Conservation (phyloP, 2,329 filamentous ascomycete species). For the Colletotrichum phormii region DNA sequence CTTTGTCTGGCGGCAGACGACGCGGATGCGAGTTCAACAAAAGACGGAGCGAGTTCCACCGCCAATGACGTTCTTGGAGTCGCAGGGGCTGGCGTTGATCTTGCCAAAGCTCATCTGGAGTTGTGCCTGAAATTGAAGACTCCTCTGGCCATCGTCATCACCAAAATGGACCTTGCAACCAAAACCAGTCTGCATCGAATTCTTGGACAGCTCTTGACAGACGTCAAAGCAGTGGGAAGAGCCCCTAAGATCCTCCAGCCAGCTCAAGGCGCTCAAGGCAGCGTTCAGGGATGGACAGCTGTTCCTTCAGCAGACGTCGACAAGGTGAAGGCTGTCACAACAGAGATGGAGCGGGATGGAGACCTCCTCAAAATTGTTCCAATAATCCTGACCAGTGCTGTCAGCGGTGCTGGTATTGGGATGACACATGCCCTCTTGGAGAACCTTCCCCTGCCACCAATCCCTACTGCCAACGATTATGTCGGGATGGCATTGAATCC, state of each 20-base stretch:
- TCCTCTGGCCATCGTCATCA: slow-evolving; percentile 85
- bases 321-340: slow-evolving; percentile 68
- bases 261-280: slow-evolving; percentile 62
- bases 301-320: slow-evolving; percentile 67
- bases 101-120: slow-evolving; percentile 84
- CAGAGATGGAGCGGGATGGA: slow-evolving; percentile 57
- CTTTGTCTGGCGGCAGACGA: slow-evolving; percentile 89
- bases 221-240: slow-evolving; percentile 80
- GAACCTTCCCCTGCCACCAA: slow-evolving; percentile 76
- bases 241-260: slow-evolving; percentile 79
- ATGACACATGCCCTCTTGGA: slow-evolving; percentile 85
- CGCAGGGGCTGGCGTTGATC: slow-evolving; percentile 71
- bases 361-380: slow-evolving; percentile 72
- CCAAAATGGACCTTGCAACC: slow-evolving; percentile 89
- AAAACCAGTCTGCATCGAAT: slow-evolving; percentile 76
- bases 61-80: slow-evolving; percentile 63
- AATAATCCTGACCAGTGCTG: slow-evolving; percentile 87
- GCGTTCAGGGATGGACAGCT: slow-evolving; percentile 62
- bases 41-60: slow-evolving; percentile 57
- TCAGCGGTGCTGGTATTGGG: slow-evolving; percentile 85
- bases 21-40: slow-evolving; percentile 54
- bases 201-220: slow-evolving; percentile 78
- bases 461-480: slow-evolving; percentile 65
- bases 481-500: slow-evolving; percentile 67
- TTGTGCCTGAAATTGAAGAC: slow-evolving; percentile 85